phyloP scores from a whole-genome alignment of 768 basidiomycete species.

The Phylloporus rhodoxanthus region DNA sequence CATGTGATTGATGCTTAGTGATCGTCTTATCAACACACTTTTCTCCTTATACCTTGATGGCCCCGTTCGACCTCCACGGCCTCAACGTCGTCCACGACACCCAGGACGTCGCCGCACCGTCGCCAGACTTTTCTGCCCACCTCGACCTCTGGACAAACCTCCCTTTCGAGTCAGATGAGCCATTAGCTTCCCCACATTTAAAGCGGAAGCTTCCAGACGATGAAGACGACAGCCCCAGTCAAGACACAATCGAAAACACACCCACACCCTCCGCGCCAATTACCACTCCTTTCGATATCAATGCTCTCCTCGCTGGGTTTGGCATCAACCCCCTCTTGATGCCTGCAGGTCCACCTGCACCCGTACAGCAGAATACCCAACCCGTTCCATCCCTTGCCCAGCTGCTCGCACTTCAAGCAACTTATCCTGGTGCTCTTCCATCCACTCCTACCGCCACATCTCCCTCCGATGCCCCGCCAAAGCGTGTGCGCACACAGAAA shows the following conservation, averaged over 20 bases:
- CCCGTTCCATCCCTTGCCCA: slow-evolving; percentile 59
- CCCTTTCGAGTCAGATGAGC: slow-evolving; percentile 72
- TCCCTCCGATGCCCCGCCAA: slow-evolving; percentile 27
- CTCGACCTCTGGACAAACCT: slow-evolving; percentile 83
- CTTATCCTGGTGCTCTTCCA: slow-evolving; percentile 24
- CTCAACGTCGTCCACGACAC: slow-evolving; percentile 66
- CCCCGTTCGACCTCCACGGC: slow-evolving; percentile 63
- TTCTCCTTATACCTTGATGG: slow-evolving; percentile 35
- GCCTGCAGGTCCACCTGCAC: slow-evolving; percentile 22
- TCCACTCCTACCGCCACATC: slow-evolving; percentile 14
- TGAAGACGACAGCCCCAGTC: slow-evolving; percentile 46
- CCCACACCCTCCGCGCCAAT: slow-evolving; percentile 29
- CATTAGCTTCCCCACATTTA: slow-evolving; percentile 34
- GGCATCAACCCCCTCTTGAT: slow-evolving; percentile 41
- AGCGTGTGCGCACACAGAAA: slow-evolving; percentile 56
- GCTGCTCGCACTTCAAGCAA: slow-evolving; percentile 55
- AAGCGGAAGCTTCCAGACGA: slow-evolving; percentile 32
- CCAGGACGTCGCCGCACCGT: slow-evolving; percentile 55
- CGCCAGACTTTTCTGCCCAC: slow-evolving; percentile 70
- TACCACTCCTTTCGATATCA: slow-evolving; percentile 42
- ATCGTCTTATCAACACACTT: slow-evolving; percentile 8
- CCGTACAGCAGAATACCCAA: slow-evolving; percentile 24
- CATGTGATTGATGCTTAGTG: slow-evolving; percentile 8
- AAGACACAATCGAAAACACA: slow-evolving; percentile 56
- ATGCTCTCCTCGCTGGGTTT: slow-evolving; percentile 32